Base-by-base conservation (phyloP, 1,284 basidiomycete species). In the Melampsora americana region DNA sequence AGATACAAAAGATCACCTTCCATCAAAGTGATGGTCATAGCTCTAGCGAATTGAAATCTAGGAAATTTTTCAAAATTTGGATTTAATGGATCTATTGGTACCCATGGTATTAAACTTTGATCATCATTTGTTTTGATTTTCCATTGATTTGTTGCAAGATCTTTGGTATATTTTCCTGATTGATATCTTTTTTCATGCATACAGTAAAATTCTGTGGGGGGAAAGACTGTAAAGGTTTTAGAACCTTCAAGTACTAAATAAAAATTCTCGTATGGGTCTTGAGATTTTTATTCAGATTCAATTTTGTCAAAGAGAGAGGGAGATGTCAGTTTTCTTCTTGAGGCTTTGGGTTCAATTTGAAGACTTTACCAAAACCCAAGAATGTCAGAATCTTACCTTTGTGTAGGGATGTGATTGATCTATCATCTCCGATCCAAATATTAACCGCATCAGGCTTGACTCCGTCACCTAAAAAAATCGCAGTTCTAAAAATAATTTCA, bases 231-330 rank as follows among this genome's bases (percentile, higher is more conserved):
- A 80, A 96, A 95, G 42, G 89, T 88, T 81, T 95, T 96, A 56
- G 86, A 84, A 4, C 93, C 93, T 70, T 90, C 87, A 69, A 94
- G 84, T 35, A 96, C 92, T 12, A 89, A 87, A 82, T 95, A 95
- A 68, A 95, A 87, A 82, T 95, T 96, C 84, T 95, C 93, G 80
- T 94, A 95, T 1, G 91, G 92, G 83, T 93, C 92, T 92, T 79
- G 7, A 5, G 9, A 44, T 20, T 20, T 20, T 7, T n/a, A 3
- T 44, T 9, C 35, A 3, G 56, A 23, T 18, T 35, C n/a, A 42
- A 70, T 16, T 23, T 20, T 28, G 16, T 46, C 18, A 32, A 56
- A 68, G 20, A 35, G 16, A 9, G 53, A 53, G 32, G 32, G 53
- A 7, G 16, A 42, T 42, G 11, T 42, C 6, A 42, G 39, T 7